phyloP scores from a whole-genome alignment of 257 asterid genomes.

The Ballota nigra region DNA sequence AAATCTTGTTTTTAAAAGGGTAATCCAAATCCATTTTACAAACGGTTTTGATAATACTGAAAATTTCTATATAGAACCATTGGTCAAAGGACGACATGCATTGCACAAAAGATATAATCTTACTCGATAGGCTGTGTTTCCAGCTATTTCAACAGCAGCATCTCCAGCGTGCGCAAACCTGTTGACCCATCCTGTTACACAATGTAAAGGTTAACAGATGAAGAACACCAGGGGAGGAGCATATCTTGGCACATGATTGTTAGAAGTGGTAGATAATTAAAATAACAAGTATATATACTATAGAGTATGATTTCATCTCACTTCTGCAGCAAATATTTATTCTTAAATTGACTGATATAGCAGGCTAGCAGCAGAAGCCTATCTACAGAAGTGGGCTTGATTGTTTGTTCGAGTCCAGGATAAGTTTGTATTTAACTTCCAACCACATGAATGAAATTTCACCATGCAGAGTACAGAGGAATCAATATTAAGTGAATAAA shows the following conservation, averaged over 20 bases:
- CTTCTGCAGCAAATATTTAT: not conserved
- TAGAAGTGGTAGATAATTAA: not conserved
- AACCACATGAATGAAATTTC: not conserved
- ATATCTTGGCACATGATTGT: slow-evolving; percentile 2
- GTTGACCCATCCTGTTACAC: slow-evolving; percentile 88
- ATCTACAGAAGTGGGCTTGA: not conserved
- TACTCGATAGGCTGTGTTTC: slow-evolving; percentile 84
- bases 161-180: slow-evolving; percentile 96
- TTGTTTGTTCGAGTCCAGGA: not conserved
- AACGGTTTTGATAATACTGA: not conserved
- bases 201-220: slow-evolving; percentile 18
- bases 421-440: not conserved
- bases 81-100: not conserved
- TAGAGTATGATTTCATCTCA: not conserved
- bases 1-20: not conserved
- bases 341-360: not conserved
- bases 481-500: not conserved
- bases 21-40: not conserved
- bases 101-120: slow-evolving; percentile 22
- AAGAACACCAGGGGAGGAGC: not conserved
- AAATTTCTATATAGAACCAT: not conserved
- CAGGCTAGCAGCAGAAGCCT: not conserved
- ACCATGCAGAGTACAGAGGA: not conserved
- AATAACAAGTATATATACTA: not conserved
- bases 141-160: slow-evolving; percentile 91